Base-by-base conservation (phyloP, 176 grass and related monocot species). In the Musa acuminata region DNA sequence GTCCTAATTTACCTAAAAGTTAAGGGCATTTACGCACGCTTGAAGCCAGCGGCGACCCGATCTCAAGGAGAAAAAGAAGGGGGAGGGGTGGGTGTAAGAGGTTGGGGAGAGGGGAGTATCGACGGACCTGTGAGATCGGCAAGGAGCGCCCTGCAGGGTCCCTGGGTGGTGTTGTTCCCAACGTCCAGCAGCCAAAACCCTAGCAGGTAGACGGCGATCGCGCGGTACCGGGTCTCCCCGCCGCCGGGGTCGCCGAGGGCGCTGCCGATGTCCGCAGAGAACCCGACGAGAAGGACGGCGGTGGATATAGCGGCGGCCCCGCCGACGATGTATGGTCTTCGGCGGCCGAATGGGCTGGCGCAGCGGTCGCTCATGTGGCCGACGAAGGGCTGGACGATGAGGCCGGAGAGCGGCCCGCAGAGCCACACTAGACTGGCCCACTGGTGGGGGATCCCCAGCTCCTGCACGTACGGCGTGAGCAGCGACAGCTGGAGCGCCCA, bases 111-210 rank as follows among this genome's bases (percentile, higher is more conserved):
- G 12, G 11, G 20, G 63, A 83, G n/a, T 65, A 55, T 48, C 27
- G 49, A 70, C 59, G 25, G 11, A 91, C 86, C 92, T 10, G 93
- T 88, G 87, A 96, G 93, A 81, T 92, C 93, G 1, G 89, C 93
- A 26, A 96, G 83, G 70, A 96, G 82, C 13, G 89, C 93, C 2
- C 89, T 75, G 87, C 89, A 90, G 1, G 89, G 89, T 1, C 87
- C 93, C 85, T 96, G 93, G 10, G 89, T 96, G 12, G 83, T 78
- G 86, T 92, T 96, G 86, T 96, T 96, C 1, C 93, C 93, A 1
- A 88, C 89, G n/a, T 93, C 93, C 7, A 96, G 81, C 16, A 92
- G 88, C 93, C 87, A 96, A 81, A 96, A 96, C 0, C 93, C 93
- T 23, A 96, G 20, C 21, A 96, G 55, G 75, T 97, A 91, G 50